Percentiles rank a stretch among this genome's conserved stretches.
phyloP scores from a whole-genome alignment of 169 alveolate species.

The Prorocentrum cordatum region DNA sequence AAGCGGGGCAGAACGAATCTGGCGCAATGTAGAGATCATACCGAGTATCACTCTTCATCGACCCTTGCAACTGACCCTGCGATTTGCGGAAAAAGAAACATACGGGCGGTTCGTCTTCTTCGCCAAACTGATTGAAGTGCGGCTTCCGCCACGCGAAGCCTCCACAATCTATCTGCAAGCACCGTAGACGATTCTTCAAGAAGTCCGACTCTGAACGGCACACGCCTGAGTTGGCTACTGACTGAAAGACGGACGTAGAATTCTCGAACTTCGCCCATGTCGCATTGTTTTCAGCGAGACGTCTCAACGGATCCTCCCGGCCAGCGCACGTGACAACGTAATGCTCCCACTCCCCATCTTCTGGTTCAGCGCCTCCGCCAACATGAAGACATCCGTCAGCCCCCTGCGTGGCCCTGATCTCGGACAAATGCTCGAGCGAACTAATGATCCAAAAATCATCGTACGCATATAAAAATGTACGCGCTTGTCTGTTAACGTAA shows the following conservation, averaged over 20 bases:
- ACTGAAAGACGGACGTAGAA: not conserved
- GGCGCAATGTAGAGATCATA: no score
- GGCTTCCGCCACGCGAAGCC: constrained; percentile 65
- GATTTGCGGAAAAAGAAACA: constrained; percentile 61
- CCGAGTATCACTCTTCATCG: no score
- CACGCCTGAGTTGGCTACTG: constrained; percentile 56
- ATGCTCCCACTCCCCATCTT: not conserved
- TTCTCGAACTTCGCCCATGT: constrained; percentile 18
- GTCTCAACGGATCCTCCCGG: not conserved
- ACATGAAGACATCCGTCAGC: not conserved
- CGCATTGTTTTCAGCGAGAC: no score
- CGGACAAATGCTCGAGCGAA: not conserved
- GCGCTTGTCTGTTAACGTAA: no score
- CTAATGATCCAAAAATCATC: not conserved
- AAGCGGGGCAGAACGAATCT: no score
- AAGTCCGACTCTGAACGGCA: constrained; percentile 30
- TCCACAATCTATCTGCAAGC: constrained; percentile 8
- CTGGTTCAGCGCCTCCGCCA: not conserved
- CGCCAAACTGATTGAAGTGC: constrained; percentile 54
- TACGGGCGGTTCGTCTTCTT: constrained; percentile 63
- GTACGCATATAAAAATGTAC: no score
- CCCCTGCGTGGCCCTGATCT: not conserved
- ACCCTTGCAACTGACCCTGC: no score
- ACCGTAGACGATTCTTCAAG: not conserved
- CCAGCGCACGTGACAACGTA: not conserved